Evolutionary conservation across 139 green algal species (phyloP).

Genomic region (Picochlorum sp.): DNA sequence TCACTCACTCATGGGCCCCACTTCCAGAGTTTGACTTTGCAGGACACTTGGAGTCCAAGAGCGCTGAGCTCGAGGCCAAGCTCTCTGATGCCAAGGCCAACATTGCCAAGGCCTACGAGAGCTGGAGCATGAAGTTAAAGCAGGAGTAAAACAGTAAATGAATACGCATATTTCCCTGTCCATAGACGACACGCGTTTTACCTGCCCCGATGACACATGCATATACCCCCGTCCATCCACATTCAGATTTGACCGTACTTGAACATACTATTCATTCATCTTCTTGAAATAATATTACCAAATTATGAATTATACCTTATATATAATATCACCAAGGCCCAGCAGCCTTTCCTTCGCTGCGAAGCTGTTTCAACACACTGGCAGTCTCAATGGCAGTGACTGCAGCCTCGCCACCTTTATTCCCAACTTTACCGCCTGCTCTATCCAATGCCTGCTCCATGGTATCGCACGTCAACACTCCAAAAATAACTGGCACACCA

Average conservation of each 20-base stretch:
- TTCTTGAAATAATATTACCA: not conserved
- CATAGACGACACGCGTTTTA: too few species aligned
- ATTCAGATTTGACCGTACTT: too few species aligned
- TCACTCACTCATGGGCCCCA: not conserved
- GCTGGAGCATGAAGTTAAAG: too few species aligned
- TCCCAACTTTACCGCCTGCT: constrained; percentile 89
- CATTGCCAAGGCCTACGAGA: not conserved
- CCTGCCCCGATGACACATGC: too few species aligned
- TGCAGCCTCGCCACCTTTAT: constrained; percentile 89
- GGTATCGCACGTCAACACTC: constrained; percentile 88
- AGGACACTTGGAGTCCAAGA: not conserved
- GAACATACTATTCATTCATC: too few species aligned
- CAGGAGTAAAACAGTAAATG: too few species aligned
- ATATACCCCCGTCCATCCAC: too few species aligned
- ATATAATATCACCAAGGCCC: constrained; percentile 16
- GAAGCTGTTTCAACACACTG: constrained; percentile 54
- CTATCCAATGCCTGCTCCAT: constrained; percentile 94
- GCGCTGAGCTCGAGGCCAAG: too few species aligned
- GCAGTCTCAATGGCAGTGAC: constrained; percentile 83
- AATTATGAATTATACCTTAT: not conserved
- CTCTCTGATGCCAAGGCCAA: too few species aligned
- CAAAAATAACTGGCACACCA: constrained; percentile 85
- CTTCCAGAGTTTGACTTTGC: not conserved
- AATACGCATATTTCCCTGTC: too few species aligned
- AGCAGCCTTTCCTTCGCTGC: constrained; percentile 41